phyloP scores from a whole-genome alignment of 371 early-diverging fungal genomes.

The Mucor irregularis region DNA sequence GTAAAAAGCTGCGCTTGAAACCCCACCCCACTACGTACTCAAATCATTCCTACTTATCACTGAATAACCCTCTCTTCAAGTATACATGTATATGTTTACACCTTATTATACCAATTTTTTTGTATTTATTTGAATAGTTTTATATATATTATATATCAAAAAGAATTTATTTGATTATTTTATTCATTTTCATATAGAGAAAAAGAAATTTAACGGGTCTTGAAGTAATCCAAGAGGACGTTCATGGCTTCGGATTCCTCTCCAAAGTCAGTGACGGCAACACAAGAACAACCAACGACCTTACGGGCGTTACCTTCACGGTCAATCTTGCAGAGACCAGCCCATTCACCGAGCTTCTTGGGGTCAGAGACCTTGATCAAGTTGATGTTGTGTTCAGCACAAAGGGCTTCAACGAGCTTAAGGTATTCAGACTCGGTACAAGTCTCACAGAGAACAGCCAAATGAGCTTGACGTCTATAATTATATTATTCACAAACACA shows the following conservation, averaged over 20 bases:
- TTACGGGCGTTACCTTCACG: conserved; percentile 98
- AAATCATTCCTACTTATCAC: too few species aligned
- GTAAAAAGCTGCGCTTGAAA: too few species aligned
- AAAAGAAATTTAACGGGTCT: conserved; percentile 63
- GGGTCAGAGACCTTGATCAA: conserved; percentile 96
- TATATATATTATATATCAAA: too few species aligned
- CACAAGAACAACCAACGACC: conserved; percentile 96
- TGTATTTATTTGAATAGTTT: too few species aligned
- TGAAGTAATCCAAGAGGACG: conserved; percentile 93
- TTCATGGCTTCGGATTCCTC: conserved; percentile 98
- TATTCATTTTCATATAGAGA: neutral
- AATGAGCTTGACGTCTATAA: conserved; percentile 79
- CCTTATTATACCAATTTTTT: too few species aligned
- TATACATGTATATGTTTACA: too few species aligned
- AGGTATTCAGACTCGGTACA: conserved; percentile 96
- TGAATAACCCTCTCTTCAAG: too few species aligned
- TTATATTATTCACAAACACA: too few species aligned
- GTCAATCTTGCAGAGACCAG: conserved; percentile 99
- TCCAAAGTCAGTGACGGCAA: conserved; percentile 96
- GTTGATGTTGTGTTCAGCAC: conserved; percentile 98
- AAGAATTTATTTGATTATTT: too few species aligned
- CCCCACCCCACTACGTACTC: too few species aligned
- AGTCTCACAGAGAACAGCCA: conserved; percentile 94
- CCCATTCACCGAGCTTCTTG: conserved; percentile 99
- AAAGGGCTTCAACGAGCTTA: conserved; percentile 96